A percentile compares a stretch with the other conserved stretches of the same genome.
These are phyloP conservation scores for Globisporangium alternatum DNA, from an alignment of 352 stramenopile genomes.

Conservation along the genomic window DNA sequence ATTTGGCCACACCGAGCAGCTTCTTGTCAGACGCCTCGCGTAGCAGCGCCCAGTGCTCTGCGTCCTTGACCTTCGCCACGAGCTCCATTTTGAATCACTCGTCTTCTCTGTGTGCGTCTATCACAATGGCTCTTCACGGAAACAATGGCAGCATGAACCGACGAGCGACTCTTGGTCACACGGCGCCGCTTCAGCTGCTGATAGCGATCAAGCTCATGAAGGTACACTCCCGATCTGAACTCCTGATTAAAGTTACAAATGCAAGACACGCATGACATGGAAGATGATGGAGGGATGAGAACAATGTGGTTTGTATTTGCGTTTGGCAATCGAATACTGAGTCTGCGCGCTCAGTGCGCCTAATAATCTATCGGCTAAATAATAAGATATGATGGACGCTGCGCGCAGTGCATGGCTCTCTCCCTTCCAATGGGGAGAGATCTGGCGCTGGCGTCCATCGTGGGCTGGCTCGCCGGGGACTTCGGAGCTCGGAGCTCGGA, in stretches of 20 bases:
- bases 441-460: neutral
- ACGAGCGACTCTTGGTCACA: neutral
- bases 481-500: neutral
- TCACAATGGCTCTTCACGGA: neutral
- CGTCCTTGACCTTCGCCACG: conserved; percentile 53
- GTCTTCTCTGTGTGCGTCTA: neutral
- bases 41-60: conserved; percentile 55
- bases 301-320: neutral
- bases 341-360: conserved; percentile 1
- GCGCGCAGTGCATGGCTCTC: neutral
- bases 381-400: conserved; percentile 6
- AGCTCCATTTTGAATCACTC: conserved; percentile 31
- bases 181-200: neutral
- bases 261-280: neutral
- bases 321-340: neutral
- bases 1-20: conserved; percentile 25
- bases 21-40: conserved; percentile 61
- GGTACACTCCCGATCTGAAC: neutral
- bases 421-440: conserved; percentile 15
- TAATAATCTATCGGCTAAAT: conserved; percentile 10
- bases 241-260: neutral
- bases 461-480: neutral
- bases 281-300: neutral
- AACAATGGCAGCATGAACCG: neutral
- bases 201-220: neutral